Evolutionary conservation across 139 green algal species (phyloP).

Genomic region (Tetradesmus lagerheimii): DNA sequence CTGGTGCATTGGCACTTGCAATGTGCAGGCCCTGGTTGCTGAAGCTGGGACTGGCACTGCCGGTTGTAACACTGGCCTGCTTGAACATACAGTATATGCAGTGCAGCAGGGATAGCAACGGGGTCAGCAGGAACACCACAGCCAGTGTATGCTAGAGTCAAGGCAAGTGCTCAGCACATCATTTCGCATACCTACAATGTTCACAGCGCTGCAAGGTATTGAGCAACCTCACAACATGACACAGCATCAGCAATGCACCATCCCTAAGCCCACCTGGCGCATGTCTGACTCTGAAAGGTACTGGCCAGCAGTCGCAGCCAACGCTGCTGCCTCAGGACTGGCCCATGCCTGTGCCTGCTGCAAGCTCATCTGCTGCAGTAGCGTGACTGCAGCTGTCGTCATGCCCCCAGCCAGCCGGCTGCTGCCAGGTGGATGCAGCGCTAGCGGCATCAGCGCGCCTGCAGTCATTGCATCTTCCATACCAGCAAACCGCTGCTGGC

Average conservation of each 20-base stretch:
- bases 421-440: background rate
- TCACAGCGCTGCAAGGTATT: too few species aligned
- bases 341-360: background rate
- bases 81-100: background rate
- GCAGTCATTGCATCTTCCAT: background rate
- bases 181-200: too few species aligned
- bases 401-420: background rate
- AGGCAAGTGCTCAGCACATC: too few species aligned
- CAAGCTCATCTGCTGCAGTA: slow-evolving; percentile 19
- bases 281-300: background rate
- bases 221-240: background rate
- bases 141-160: too few species aligned
- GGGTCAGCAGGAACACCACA: too few species aligned
- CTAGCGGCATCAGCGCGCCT: background rate
- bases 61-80: background rate
- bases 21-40: background rate
- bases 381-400: slow-evolving; percentile 3
- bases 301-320: background rate
- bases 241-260: background rate
- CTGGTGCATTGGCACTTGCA: background rate
- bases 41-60: background rate
- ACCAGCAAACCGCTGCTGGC: background rate
- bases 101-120: too few species aligned
- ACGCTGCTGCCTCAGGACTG: background rate
- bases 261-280: background rate